These are phyloP conservation scores for Thielaviopsis euricoi DNA, from an alignment of 2,329 filamentous ascomycete species.

Conservation along the genomic window DNA sequence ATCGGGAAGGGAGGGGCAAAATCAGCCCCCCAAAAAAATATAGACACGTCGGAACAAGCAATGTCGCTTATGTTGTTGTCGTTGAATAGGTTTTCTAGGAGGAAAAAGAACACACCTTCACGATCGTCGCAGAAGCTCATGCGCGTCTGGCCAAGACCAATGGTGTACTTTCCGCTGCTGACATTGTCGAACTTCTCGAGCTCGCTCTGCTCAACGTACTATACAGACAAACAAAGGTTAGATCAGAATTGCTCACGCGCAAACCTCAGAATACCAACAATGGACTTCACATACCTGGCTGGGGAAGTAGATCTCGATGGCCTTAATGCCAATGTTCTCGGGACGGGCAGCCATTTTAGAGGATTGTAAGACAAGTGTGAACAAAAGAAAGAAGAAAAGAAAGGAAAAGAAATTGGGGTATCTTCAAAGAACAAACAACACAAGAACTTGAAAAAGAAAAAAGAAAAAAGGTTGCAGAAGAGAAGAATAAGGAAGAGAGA, in stretches of 20 bases:
- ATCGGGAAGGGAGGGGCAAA: background rate
- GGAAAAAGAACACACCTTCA: constrained; percentile 44
- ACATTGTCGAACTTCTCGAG: constrained; percentile 80
- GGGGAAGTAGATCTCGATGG: constrained; percentile 80
- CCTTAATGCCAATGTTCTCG: constrained; percentile 82
- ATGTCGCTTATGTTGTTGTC: background rate
- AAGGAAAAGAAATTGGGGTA: constrained; percentile 5
- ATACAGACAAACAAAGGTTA: constrained; percentile 8
- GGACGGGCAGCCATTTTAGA: constrained; percentile 54
- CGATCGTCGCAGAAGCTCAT: constrained; percentile 87
- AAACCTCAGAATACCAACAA: background rate
- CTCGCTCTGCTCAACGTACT: constrained; percentile 75
- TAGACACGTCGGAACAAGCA: no score
- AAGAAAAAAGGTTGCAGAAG: background rate
- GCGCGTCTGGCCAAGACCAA: constrained; percentile 78
- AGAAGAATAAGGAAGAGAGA: background rate
- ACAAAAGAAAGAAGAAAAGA: constrained; percentile 7
- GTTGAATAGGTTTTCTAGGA: background rate
- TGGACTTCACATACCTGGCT: constrained; percentile 48
- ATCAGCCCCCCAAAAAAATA: background rate
- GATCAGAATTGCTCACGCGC: background rate
- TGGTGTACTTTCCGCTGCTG: constrained; percentile 71
- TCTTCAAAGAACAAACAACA: background rate
- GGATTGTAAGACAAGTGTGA: background rate
- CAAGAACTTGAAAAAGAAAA: background rate